Percentiles rank a stretch among this genome's conserved stretches.
phyloP scores from a whole-genome alignment of 2,329 filamentous ascomycete genomes.

The Stemphylium beticola region DNA sequence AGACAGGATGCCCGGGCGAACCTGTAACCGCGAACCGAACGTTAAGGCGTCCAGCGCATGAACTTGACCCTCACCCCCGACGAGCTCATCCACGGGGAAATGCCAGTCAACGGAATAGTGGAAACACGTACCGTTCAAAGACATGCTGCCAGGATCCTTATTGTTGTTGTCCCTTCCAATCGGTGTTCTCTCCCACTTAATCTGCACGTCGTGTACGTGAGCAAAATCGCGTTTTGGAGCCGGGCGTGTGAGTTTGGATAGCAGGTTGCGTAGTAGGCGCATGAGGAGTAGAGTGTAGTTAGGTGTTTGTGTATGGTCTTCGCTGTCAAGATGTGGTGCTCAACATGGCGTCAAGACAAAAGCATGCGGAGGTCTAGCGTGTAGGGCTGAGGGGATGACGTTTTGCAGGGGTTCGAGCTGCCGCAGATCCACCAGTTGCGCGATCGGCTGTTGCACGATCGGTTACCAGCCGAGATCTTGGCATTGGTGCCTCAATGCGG shows the following conservation, averaged over 20 bases:
- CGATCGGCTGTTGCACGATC: slow-evolving; percentile 11
- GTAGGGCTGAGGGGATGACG: slow-evolving; percentile 22
- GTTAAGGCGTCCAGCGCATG: background rate
- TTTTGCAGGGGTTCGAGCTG: slow-evolving; percentile 15
- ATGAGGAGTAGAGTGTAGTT: background rate
- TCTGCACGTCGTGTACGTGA: slow-evolving; percentile 38
- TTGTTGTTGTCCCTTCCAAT: background rate
- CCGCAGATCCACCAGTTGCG: slow-evolving; percentile 7
- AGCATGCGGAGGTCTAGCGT: slow-evolving; percentile 8
- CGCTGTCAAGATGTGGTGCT: slow-evolving; percentile 6
- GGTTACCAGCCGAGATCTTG: background rate
- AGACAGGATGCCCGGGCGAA: background rate
- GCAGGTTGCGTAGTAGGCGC: slow-evolving; percentile 7
- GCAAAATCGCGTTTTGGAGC: slow-evolving; percentile 28
- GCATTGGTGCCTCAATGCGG: background rate
- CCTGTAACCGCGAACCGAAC: background rate
- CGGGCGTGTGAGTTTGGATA: background rate
- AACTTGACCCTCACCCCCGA: background rate
- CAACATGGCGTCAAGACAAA: slow-evolving; percentile 17
- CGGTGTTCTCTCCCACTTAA: slow-evolving; percentile 9
- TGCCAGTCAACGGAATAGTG: background rate
- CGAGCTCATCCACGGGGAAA: background rate
- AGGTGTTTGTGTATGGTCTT: background rate
- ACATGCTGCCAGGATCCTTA: slow-evolving; percentile 11
- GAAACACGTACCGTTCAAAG: slow-evolving; percentile 14